phyloP scores from a whole-genome alignment of 2,329 filamentous ascomycete species.

The Apiospora marii region DNA sequence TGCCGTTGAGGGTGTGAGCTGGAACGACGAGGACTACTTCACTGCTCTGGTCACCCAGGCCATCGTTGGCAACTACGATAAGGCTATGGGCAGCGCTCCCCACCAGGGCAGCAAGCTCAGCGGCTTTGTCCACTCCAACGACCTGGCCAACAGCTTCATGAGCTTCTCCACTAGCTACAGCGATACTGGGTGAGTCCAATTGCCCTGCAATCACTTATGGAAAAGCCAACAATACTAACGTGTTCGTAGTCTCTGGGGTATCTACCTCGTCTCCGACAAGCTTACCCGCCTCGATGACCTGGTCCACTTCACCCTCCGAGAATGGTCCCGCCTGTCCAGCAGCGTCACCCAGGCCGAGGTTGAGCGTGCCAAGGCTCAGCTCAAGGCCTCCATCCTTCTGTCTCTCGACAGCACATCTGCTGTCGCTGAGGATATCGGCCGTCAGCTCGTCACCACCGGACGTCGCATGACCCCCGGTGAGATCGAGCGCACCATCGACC shows the following conservation, averaged over 20 bases:
- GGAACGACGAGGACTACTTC: conserved; percentile 99
- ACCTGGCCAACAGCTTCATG: conserved; percentile 99
- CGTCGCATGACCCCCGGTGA: conserved; percentile 90
- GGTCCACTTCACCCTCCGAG: conserved; percentile 96
- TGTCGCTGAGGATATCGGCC: conserved; percentile 96
- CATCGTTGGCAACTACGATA: conserved; percentile 99
- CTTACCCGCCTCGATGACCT: conserved; percentile 89
- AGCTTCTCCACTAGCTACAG: conserved; percentile 99
- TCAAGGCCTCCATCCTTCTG: conserved; percentile 97
- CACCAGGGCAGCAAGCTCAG: conserved; percentile 99
- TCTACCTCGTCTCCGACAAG: conserved; percentile 96
- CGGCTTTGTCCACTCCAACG: conserved; percentile 90
- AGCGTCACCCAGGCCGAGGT: conserved; percentile 89
- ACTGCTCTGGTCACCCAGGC: conserved; percentile 96
- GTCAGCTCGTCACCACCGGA: conserved; percentile 97
- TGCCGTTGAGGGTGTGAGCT: conserved; percentile 98
- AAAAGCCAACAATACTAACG: conserved; percentile 39
- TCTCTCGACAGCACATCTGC: conserved; percentile 97
- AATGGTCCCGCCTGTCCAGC: conserved; percentile 95
- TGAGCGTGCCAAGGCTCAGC: conserved; percentile 98
- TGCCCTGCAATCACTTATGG: background rate
- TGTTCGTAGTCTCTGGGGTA: conserved; percentile 87
- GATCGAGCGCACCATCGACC: conserved; percentile 90
- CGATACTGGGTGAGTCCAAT: conserved; percentile 85
- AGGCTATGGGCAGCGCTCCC: conserved; percentile 95